Conservation (phyloP, 2,329 filamentous ascomycete species). For the Volutella citrinella region DNA sequence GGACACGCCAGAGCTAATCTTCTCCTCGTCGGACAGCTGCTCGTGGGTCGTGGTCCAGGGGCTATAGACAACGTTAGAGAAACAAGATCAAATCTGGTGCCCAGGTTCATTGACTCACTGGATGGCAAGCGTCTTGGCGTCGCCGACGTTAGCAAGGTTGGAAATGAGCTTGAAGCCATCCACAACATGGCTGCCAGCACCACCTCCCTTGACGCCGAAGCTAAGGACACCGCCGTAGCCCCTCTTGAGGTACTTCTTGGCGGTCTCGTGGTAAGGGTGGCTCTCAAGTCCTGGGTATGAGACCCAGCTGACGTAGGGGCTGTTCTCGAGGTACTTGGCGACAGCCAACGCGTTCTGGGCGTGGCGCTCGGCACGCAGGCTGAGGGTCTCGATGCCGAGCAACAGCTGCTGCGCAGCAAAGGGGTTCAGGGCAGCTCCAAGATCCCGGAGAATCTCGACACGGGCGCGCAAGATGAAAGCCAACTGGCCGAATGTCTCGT, state of each 20-base stretch:
- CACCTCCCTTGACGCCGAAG: slow-evolving; percentile 90
- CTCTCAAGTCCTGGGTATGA: slow-evolving; percentile 85
- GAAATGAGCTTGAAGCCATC: slow-evolving; percentile 94
- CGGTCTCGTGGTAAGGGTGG: slow-evolving; percentile 75
- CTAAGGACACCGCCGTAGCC: slow-evolving; percentile 90
- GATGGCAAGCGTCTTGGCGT: slow-evolving; percentile 91
- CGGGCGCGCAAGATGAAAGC: slow-evolving; percentile 82
- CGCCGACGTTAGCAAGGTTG: slow-evolving; percentile 93
- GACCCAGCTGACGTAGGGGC: slow-evolving; percentile 85
- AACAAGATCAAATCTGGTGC: neutral
- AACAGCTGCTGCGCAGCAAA: slow-evolving; percentile 92
- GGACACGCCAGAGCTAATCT: slow-evolving; percentile 75
- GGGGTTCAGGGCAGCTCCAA: slow-evolving; percentile 80
- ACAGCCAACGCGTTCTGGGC: slow-evolving; percentile 78
- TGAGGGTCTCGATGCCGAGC: slow-evolving; percentile 85
- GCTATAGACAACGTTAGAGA: slow-evolving; percentile 20
- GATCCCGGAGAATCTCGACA: slow-evolving; percentile 85
- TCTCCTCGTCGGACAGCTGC: slow-evolving; percentile 83
- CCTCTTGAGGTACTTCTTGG: slow-evolving; percentile 81
- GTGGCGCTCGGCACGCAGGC: slow-evolving; percentile 80
- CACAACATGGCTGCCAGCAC: slow-evolving; percentile 77
- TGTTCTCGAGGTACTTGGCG: slow-evolving; percentile 79
- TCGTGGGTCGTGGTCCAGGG: slow-evolving; percentile 95
- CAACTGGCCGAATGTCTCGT: slow-evolving; percentile 82
- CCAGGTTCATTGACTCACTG: slow-evolving; percentile 45